Evolutionary conservation across 176 grass and related monocot genomes (phyloP).

Genomic region (Hordeum marinum): DNA sequence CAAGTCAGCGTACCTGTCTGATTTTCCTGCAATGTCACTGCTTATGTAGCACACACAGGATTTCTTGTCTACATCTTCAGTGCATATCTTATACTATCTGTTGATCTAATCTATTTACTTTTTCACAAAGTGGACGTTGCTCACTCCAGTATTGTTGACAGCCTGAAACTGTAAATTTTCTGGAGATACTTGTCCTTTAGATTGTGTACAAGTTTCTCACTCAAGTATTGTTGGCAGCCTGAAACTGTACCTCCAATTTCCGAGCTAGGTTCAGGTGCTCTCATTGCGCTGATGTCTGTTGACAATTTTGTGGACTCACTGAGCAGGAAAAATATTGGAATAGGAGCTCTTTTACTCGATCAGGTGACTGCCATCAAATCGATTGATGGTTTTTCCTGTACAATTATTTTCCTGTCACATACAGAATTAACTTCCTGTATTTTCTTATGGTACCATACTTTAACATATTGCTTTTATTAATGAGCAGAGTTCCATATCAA

Average conservation of each 20-base stretch:
- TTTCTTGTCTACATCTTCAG: constrained; percentile 9
- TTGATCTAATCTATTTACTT: constrained; percentile 10
- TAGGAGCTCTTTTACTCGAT: constrained; percentile 83
- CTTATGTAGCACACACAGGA: constrained; percentile 13
- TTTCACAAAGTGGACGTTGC: constrained; percentile 3
- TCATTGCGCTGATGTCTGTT: constrained; percentile 58
- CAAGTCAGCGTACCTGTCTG: not conserved
- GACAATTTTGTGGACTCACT: constrained; percentile 44
- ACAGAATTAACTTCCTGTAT: not conserved
- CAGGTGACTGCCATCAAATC: constrained; percentile 39
- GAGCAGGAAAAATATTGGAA: constrained; percentile 63
- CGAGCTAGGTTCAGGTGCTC: constrained; percentile 69
- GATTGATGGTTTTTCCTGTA: not conserved
- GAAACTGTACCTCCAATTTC: constrained; percentile 79
- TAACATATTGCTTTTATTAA: not conserved
- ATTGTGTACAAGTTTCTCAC: constrained; percentile 3
- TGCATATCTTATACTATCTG: not conserved
- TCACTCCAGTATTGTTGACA: constrained; percentile 31
- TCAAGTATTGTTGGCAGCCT: constrained; percentile 46
- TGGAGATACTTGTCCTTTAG: not conserved
- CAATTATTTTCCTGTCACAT: not conserved
- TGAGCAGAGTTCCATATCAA: constrained; percentile 64
- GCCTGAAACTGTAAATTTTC: constrained; percentile 40
- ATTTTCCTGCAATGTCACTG: constrained; percentile 15
- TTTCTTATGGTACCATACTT: not conserved